Base-by-base conservation (phyloP, 2,329 filamentous ascomycete genomes). In the Harringtonia aguacate region DNA sequence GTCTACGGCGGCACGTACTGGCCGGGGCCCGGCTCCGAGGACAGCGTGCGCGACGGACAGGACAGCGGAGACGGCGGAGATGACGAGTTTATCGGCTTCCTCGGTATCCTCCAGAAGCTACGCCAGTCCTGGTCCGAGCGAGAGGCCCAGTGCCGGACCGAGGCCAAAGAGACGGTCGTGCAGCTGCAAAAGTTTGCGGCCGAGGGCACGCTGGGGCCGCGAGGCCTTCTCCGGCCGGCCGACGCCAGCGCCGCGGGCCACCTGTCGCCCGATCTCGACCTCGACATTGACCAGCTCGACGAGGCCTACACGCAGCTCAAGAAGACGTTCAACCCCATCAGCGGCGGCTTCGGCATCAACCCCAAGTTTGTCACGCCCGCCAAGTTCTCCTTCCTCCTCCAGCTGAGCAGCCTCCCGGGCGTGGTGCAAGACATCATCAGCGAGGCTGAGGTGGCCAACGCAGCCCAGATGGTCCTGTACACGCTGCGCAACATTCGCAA, bases 1-100 rank as follows among this genome's bases (percentile, higher is more conserved):
- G 84, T 98, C 10, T 97, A 95, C 63, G 92, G 92, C 31, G 90
- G 90, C 21, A 95, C 90, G 9, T 97, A 95, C 62, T 97, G 88
- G 85, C 87, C 89, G 4, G 86, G 85, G 1, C 86, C 88, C 0
- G 81, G 79, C 39, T 76, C 79, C 5, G 66, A 69, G 20, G 58
- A 61, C 21, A 57, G 69, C 5, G 44, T 49, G 9, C 41, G 47
- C 63, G 72, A 37, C 59, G 50, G 65, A 55, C 58, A 57, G 40
- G 58, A 62, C 29, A 63, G 65, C 21, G 71, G 70, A 12, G 67
- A 73, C 5, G 63, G 65, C 21, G 71, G 70, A 12, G 67, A 73
- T 4, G 77, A 79, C 37, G 76, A 81, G 5, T 14, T 36, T 14
- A 73, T 86, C n/a, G 81, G 86, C 35, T 95, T 95, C 54, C 69